These are phyloP conservation scores for Breviolum minutum DNA, from an alignment of 73 alveolate genomes.

Conservation along the genomic window DNA sequence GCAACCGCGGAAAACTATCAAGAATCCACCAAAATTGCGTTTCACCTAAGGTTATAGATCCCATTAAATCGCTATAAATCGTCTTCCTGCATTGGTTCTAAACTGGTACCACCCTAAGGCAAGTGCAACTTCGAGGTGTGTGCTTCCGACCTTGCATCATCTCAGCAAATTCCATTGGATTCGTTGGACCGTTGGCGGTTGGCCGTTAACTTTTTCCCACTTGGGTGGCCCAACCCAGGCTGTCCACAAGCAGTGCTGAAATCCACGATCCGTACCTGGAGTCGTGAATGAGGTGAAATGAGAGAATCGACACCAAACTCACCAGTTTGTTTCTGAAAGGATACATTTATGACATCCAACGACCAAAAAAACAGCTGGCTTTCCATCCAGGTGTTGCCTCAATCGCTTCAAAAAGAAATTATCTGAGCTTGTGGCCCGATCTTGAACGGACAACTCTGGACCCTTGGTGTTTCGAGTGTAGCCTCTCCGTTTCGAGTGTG, in stretches of 20 bases:
- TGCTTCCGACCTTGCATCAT: slow-evolving; percentile 28
- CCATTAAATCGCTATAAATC: not conserved
- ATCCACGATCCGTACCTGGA: slow-evolving; percentile 66
- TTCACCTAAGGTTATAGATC: not conserved
- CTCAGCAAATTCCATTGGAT: not conserved
- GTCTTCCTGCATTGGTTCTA: not conserved
- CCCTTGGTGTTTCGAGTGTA: slow-evolving; percentile 12
- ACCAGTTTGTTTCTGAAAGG: too few species aligned
- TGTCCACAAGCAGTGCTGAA: slow-evolving; percentile 52
- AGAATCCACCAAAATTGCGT: not conserved
- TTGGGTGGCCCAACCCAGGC: slow-evolving; percentile 45
- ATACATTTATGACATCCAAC: too few species aligned
- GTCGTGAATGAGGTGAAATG: not conserved
- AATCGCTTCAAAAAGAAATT: not conserved
- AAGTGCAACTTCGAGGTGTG: slow-evolving; percentile 50
- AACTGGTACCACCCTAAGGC: not conserved
- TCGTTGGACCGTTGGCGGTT: not conserved
- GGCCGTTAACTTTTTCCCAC: not conserved
- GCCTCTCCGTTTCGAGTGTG: too few species aligned
- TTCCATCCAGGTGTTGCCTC: not conserved
- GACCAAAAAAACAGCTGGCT: too few species aligned
- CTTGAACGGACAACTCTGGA: slow-evolving; percentile 62
- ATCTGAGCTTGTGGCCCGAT: slow-evolving; percentile 22
- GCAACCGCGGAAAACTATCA: not conserved
- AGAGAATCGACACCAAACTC: not conserved